Conservation (phyloP, 305 asterid species). For the Fraxinus greggii region DNA sequence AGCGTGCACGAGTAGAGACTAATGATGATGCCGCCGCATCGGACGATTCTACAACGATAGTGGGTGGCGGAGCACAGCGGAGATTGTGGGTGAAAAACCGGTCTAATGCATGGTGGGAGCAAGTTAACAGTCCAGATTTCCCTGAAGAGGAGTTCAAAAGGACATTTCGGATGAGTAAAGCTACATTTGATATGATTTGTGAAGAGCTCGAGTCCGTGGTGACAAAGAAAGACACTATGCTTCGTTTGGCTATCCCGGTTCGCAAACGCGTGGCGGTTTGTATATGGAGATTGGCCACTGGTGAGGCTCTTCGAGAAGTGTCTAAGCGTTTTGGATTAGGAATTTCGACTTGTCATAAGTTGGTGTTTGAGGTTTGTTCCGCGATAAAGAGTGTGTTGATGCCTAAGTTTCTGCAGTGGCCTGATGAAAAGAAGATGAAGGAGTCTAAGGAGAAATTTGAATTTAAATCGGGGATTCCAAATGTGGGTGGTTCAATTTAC, state of each 20-base stretch:
- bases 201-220: conserved; percentile 54
- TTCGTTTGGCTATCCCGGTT: conserved; percentile 72
- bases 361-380: conserved; percentile 70
- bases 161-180: conserved; percentile 62
- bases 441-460: conserved; percentile 43
- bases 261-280: conserved; percentile 80
- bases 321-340: conserved; percentile 72
- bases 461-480: conserved; percentile 45
- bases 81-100: conserved; percentile 71
- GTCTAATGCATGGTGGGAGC: conserved; percentile 85
- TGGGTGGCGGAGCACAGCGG: conserved; percentile 34
- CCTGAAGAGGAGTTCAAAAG: conserved; percentile 63
- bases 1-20: conserved; percentile 26
- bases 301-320: conserved; percentile 75
- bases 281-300: conserved; percentile 73
- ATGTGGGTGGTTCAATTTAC: conserved; percentile 56
- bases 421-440: conserved; percentile 36
- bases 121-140: conserved; percentile 43
- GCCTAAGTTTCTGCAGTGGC: conserved; percentile 72
- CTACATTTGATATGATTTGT: conserved; percentile 64
- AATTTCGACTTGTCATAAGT: conserved; percentile 80
- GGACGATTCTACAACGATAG: conserved; percentile 18
- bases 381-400: conserved; percentile 58
- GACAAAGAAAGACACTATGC: conserved; percentile 68
- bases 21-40: neutral